phyloP scores from a whole-genome alignment of 805 yeast genomes.

The Zygoascus tannicola region DNA sequence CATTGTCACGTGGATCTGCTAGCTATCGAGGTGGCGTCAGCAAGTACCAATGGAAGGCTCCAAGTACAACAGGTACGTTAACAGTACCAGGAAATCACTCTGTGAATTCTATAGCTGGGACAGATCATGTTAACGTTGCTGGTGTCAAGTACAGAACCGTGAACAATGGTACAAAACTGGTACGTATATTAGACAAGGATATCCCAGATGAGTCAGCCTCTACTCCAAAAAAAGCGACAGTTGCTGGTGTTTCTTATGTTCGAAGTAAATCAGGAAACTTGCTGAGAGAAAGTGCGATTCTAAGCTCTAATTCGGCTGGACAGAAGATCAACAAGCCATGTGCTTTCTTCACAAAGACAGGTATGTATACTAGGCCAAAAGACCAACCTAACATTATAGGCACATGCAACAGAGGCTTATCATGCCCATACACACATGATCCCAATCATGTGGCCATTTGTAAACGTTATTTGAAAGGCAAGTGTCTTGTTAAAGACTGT shows the following conservation, averaged over 20 bases:
- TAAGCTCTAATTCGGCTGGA: not conserved
- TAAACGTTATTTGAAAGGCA: constrained; percentile 36
- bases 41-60: not conserved
- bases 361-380: constrained; percentile 4
- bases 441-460: constrained; percentile 47
- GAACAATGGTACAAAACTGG: constrained; percentile 20
- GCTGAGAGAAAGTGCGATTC: not conserved
- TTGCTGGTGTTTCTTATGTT: constrained; percentile 20
- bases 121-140: constrained; percentile 19
- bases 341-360: constrained; percentile 10
- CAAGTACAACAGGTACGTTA: not conserved
- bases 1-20: not conserved
- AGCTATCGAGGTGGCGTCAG: not conserved
- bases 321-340: constrained; percentile 7
- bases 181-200: constrained; percentile 8
- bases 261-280: constrained; percentile 19
- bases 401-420: constrained; percentile 41
- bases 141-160: constrained; percentile 18
- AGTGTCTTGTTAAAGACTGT: constrained; percentile 44
- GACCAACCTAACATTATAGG: constrained; percentile 30
- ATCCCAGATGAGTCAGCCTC: not conserved
- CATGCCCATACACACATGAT: constrained; percentile 49
- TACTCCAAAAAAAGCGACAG: constrained; percentile 18
- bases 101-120: not conserved
- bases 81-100: not conserved